phyloP scores from a whole-genome alignment of 768 basidiomycete species.

The Suillus luteus region DNA sequence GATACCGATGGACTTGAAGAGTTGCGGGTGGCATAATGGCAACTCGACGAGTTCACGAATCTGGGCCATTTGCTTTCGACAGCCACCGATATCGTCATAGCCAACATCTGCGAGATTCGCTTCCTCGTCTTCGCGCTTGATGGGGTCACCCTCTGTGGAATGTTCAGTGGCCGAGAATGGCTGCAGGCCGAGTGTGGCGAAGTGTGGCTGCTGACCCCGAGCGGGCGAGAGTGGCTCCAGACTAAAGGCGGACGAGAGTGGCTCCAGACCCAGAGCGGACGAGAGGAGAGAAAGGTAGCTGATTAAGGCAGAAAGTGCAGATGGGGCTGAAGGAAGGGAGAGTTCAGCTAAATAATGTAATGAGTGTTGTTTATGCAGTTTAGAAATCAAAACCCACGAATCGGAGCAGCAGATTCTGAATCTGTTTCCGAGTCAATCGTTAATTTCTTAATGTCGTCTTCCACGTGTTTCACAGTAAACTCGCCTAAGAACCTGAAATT shows the following conservation, averaged over 20 bases:
- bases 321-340: slow-evolving; percentile 72
- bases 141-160: no score
- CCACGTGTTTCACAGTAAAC: slow-evolving; percentile 77
- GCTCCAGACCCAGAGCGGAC: no score
- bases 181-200: no score
- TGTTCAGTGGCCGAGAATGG: no score
- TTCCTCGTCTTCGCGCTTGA: no score
- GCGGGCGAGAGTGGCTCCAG: no score
- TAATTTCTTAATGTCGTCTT: slow-evolving; percentile 67
- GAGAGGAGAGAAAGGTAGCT: slow-evolving; percentile 78
- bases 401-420: background rate
- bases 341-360: slow-evolving; percentile 63
- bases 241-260: no score
- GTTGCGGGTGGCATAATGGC: slow-evolving; percentile 95
- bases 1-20: slow-evolving; percentile 99
- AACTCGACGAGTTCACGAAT: slow-evolving; percentile 99
- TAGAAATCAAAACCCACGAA: background rate
- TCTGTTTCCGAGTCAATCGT: slow-evolving; percentile 18
- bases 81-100: slow-evolving; percentile 99
- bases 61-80: slow-evolving; percentile 99
- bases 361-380: slow-evolving; percentile 7
- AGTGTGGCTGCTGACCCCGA: no score
- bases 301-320: slow-evolving; percentile 80
- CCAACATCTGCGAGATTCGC: slow-evolving; percentile 98
- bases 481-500: slow-evolving; percentile 56